These are phyloP conservation scores for Xylaria digitata DNA, from an alignment of 2,329 filamentous ascomycete species.

Conservation along the genomic window DNA sequence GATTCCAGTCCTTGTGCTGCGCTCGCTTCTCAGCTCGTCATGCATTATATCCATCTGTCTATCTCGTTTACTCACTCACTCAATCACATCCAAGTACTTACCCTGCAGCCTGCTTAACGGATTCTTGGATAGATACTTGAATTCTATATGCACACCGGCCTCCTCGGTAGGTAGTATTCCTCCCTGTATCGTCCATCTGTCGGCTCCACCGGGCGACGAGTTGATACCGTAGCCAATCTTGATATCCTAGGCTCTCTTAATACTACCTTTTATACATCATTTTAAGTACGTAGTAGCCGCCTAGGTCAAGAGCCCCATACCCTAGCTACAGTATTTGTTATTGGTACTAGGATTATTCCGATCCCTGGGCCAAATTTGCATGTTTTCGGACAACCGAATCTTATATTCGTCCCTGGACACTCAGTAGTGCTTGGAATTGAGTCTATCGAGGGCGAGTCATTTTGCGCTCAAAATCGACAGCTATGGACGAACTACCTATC, in stretches of 20 bases:
- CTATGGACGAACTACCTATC: constrained; percentile 55
- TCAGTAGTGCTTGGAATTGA: neutral
- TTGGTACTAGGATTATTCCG: constrained; percentile 9
- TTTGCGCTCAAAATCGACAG: constrained; percentile 3
- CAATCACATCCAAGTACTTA: neutral
- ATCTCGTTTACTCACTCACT: no score
- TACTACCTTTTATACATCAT: constrained; percentile 27
- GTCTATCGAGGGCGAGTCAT: neutral
- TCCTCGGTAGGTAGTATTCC: constrained; percentile 4
- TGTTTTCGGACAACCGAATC: neutral
- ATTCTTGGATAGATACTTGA: neutral
- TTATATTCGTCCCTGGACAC: neutral
- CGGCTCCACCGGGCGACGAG: constrained; percentile 16
- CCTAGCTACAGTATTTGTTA: constrained; percentile 9
- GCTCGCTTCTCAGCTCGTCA: neutral
- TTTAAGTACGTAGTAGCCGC: constrained; percentile 2
- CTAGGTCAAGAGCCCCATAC: constrained; percentile 18
- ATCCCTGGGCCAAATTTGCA: neutral
- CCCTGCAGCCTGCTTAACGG: no score
- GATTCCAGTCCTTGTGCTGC: neutral
- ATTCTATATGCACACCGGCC: neutral
- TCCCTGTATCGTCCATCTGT: neutral
- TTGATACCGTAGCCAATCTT: neutral
- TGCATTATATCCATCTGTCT: neutral
- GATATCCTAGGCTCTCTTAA: constrained; percentile 22